Evolutionary conservation across 2,329 filamentous ascomycete genomes (phyloP).

Genomic region (Paecilomyces niveus): DNA sequence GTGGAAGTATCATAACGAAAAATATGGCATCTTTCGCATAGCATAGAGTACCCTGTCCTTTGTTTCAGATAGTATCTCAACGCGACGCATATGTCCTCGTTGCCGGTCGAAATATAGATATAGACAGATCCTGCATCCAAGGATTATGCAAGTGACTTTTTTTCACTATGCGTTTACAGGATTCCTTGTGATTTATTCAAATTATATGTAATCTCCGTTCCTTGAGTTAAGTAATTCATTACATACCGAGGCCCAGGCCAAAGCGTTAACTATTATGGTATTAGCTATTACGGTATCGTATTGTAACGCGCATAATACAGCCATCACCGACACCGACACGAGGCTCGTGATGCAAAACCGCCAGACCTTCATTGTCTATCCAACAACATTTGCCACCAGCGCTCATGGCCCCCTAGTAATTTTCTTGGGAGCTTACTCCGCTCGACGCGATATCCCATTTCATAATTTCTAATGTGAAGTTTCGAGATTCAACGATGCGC

Average conservation of each 20-base stretch:
- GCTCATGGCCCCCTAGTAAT: background rate
- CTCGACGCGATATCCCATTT: background rate
- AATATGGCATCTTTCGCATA: no score
- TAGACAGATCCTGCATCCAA: no score
- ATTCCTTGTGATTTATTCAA: no score
- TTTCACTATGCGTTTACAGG: no score
- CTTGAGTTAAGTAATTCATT: background rate
- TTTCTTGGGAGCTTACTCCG: background rate
- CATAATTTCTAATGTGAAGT: background rate
- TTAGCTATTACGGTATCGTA: background rate
- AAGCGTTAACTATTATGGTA: background rate
- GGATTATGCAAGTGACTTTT: no score
- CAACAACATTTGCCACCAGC: background rate
- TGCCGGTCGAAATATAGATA: no score
- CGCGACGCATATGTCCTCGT: no score
- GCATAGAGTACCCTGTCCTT: no score
- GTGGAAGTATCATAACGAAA: no score
- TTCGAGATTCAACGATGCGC: background rate
- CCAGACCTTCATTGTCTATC: conserved; percentile 12
- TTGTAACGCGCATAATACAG: background rate
- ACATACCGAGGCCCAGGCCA: background rate
- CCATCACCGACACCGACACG: background rate
- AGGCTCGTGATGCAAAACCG: conserved; percentile 1
- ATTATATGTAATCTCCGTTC: background rate
- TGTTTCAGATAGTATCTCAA: no score